Evolutionary conservation across 2,329 filamentous ascomycete genomes (phyloP), one percentile per base, ranked within the genome.

Genomic region (Hortaea sp.): DNA sequence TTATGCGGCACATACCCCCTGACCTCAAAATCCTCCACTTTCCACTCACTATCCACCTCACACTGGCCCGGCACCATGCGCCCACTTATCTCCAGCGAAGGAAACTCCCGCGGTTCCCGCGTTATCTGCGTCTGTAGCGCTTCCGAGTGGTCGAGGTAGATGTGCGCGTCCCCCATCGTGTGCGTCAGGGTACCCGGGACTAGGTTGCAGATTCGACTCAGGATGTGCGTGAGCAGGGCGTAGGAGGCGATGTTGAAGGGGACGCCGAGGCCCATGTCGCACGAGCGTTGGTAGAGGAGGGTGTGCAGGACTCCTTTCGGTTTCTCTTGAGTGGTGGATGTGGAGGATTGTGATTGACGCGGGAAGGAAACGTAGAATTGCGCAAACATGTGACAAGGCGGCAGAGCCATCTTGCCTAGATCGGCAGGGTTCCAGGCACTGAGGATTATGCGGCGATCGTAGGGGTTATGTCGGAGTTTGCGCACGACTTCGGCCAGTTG

Each of bases 211-310:
- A 85, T 88, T 62, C 89, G 83, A 1, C 92, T 90, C 41, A 98
- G 71, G 84, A 98, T 97, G 66, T 97, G 89, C 38, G 89, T 95
- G 37, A 98, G 72, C 47, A 98, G 72, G 31, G 92, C 88, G 68
- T 98, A 98, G 53, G 80, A 86, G 1, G 90, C 92, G 59, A 98
- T 97, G 65, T 98, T 98, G 73, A 98, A 98, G 1, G 92, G 92
- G 20, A 97, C 88, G 6, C 89, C 92, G 0, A 98, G 80, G 0
- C 92, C 92, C 87, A 97, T 95, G 64, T 98, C 92, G 69, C 89
- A 95, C 5, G 82, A 88, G 4, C 92, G 77, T 69, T 98, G 92
- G 67, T 98, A 98, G 3, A 98, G 70, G 58, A 94, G 80, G 57
- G 88, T 94, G 63, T 92, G 84, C 13, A 98, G 70, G 40, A 83